Evolutionary conservation across 768 basidiomycete genomes (phyloP), one percentile per base, ranked within the genome.

Genomic region (Mycena belliarum): DNA sequence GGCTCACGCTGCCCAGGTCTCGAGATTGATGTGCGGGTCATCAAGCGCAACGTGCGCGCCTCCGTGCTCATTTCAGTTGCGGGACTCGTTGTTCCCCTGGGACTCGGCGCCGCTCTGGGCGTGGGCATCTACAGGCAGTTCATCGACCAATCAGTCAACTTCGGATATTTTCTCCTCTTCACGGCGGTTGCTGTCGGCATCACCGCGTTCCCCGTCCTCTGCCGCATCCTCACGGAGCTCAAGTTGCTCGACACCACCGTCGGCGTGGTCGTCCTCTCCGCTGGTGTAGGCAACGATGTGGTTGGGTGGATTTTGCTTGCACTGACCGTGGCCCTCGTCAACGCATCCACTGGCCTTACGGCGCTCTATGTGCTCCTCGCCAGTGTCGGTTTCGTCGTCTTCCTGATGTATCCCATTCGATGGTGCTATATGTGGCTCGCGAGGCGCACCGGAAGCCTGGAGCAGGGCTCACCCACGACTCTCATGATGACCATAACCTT

Each of bases 301-400:
- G 73, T 87, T n/a, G 91, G 89, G 15, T 93, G 92, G 93, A 77
- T 92, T 54, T 76, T 96, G 7, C 80, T 96, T 15, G 93, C 93
- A 4, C 74, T 95, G 35, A 85, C 88, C 0, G 88, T 95, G 20
- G 91, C 93, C 0, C 80, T 96, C 41, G 88, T 92, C 60, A 93
- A 93, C 68, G 87, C 93, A 0, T 78, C 82, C 0, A 76, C 74
- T 0, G 92, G 91, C 0, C 73, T 92, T 16, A 87, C 85, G 0
- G 92, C 93, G 0, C 79, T 95, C 0, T 95, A 85, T 73, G 85
- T 95, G 26, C 76, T 96, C 2, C 78, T 95, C n/a, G 76, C 80
- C 7, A 79, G 82, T 23, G 73, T 82, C 1, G 93, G 82, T 3
- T 94, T 82, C 73, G 77, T 81, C 6, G 49, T 93, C 18, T 75